A percentile compares a stretch with the other conserved stretches of the same genome.
Evolutionary conservation across 768 basidiomycete species (phyloP).

Genomic region (Leccinum fibrillosum): DNA sequence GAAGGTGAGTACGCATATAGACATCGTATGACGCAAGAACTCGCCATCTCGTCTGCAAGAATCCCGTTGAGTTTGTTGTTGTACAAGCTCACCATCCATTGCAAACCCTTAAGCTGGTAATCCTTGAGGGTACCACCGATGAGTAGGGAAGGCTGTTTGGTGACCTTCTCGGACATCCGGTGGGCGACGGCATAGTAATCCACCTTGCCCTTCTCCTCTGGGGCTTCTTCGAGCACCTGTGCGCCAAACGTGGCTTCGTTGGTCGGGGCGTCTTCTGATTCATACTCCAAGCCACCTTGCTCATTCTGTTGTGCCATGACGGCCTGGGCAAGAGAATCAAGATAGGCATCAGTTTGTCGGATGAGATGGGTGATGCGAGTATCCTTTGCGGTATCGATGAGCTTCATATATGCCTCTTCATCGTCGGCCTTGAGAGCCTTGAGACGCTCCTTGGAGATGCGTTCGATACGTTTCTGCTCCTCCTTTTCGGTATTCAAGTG

Average conservation of each 20-base stretch:
- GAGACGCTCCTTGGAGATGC: slow-evolving; percentile 95
- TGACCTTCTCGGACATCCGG: slow-evolving; percentile 81
- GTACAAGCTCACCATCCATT: slow-evolving; percentile 98
- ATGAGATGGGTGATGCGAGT: slow-evolving; percentile 97
- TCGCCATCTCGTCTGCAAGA: slow-evolving; percentile 89
- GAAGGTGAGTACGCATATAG: slow-evolving; percentile 9
- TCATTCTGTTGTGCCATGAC: slow-evolving; percentile 91
- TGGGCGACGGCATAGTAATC: slow-evolving; percentile 98
- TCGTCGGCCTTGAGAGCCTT: slow-evolving; percentile 97
- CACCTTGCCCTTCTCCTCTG: slow-evolving; percentile 67
- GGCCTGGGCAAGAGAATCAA: slow-evolving; percentile 92
- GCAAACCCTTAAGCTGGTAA: slow-evolving; percentile 91
- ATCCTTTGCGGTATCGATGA: slow-evolving; percentile 98
- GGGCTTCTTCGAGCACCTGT: slow-evolving; percentile 57
- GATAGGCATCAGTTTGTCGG: slow-evolving; percentile 89
- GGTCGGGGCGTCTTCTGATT: slow-evolving; percentile 68
- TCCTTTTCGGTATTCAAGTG: slow-evolving; percentile 94
- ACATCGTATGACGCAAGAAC: slow-evolving; percentile 14
- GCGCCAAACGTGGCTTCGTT: slow-evolving; percentile 93
- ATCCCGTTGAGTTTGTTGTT: slow-evolving; percentile 96
- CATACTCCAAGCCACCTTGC: slow-evolving; percentile 44
- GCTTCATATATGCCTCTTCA: slow-evolving; percentile 99
- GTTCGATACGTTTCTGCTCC: slow-evolving; percentile 95
- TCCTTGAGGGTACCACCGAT: slow-evolving; percentile 90
- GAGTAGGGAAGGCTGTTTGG: slow-evolving; percentile 68